These are phyloP conservation scores for Xylariaceae sp. DNA, from an alignment of 2,329 filamentous ascomycete species.

Conservation along the genomic window DNA sequence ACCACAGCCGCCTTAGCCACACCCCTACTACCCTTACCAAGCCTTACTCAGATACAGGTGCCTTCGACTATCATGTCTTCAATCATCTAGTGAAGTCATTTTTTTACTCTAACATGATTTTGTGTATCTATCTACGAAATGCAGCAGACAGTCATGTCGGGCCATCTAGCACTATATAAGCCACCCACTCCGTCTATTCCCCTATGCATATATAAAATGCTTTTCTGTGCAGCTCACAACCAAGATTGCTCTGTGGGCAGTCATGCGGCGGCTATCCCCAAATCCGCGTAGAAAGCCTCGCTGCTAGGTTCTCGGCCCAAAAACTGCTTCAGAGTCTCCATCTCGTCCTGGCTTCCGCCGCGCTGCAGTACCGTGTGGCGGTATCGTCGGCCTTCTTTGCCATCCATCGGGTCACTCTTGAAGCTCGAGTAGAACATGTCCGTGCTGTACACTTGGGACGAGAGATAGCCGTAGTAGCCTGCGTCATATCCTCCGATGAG, in stretches of 20 bases:
- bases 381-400: constrained; percentile 68
- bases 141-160: too few relatives aligned
- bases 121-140: too few relatives aligned
- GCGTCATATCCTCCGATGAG: constrained; percentile 82
- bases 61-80: too few relatives aligned
- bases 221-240: too few relatives aligned
- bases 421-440: constrained; percentile 86
- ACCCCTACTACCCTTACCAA: too few relatives aligned
- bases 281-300: constrained; percentile 75
- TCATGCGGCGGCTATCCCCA: constrained; percentile 47
- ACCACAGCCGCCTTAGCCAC: too few relatives aligned
- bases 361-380: constrained; percentile 73
- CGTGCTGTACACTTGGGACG: constrained; percentile 73
- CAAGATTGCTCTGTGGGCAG: too few relatives aligned
- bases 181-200: constrained; percentile 1
- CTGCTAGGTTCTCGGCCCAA: constrained; percentile 71
- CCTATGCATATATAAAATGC: too few relatives aligned
- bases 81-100: too few relatives aligned
- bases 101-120: too few relatives aligned
- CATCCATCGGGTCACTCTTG: constrained; percentile 73
- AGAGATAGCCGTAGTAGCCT: constrained; percentile 74
- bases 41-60: too few relatives aligned
- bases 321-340: constrained; percentile 75
- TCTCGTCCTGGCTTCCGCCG: constrained; percentile 76
- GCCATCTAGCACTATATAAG: neutral